These are phyloP conservation scores for Boletus semigastroideus DNA, from an alignment of 1,284 basidiomycete genomes.

Conservation along the genomic window DNA sequence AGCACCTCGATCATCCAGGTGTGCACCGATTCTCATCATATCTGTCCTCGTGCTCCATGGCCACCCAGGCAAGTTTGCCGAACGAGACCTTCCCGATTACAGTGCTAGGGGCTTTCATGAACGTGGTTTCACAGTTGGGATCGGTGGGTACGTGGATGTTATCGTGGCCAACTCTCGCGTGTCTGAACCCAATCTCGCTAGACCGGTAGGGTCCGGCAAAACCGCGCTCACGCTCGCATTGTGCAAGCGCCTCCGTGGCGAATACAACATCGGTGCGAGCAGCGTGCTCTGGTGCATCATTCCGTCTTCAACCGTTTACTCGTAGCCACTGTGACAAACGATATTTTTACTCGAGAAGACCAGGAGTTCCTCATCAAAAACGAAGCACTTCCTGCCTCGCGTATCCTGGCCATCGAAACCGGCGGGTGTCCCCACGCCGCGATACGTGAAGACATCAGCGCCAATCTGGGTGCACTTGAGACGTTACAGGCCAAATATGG, in stretches of 20 bases:
- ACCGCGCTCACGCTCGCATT: conserved; percentile 92
- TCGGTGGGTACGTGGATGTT: conserved; percentile 75
- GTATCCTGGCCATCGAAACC: conserved; percentile 96
- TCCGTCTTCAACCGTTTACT: conserved; percentile 14
- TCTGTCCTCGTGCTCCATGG: conserved; percentile 7
- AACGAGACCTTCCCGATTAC: conserved; percentile 92
- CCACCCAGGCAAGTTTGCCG: conserved; percentile 80
- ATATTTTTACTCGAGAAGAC: conserved; percentile 97
- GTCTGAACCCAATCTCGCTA: conserved; percentile 33
- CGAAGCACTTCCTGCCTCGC: conserved; percentile 79
- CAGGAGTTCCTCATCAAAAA: conserved; percentile 97
- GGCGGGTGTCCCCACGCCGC: conserved; percentile 95
- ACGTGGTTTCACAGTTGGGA: conserved; percentile 94
- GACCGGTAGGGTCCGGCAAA: conserved; percentile 96
- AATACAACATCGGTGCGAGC: conserved; percentile 83
- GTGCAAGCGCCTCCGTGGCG: conserved; percentile 80
- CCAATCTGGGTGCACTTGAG: conserved; percentile 94
- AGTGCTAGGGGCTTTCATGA: conserved; percentile 84
- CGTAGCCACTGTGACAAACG: conserved; percentile 92
- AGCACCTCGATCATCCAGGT: conserved; percentile 87
- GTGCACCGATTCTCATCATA: conserved; percentile 19
- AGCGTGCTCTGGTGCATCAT: conserved; percentile 1
- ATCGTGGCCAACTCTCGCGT: background rate
- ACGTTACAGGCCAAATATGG: conserved; percentile 89
- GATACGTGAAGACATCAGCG: conserved; percentile 96